Base-by-base conservation (phyloP, 2,329 filamentous ascomycete species). In the Neopestalotiopsis sp. region DNA sequence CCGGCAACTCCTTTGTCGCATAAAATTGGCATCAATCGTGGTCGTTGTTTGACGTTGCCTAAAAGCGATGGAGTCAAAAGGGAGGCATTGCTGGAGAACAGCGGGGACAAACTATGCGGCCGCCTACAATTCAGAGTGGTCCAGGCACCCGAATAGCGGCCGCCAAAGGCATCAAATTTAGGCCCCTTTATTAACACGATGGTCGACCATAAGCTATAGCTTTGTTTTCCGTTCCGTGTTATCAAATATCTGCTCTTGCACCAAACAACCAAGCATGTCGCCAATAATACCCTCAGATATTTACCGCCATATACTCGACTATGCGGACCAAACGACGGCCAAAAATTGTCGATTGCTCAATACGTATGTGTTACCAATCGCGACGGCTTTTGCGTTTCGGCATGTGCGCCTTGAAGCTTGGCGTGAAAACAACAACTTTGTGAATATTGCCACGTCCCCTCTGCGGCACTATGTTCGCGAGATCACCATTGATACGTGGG, bases 401-500 rank as follows among this genome's bases (percentile, higher is more conserved):
- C 67, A 69, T 34, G 38, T 69, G 34, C 65, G 61, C 20, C 49
- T 70, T 2, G 59, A 65, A 14, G 67, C 67, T 5, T 14, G 42
- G 24, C 20, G 38, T 40, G 58, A 66, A 20, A 28, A 58, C 20
- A 1, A 14, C 17, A 40, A 38, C 9, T 67, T 70, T 24, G n/a
- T 69, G 28, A 53, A 63, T 24, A 58, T 70, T 17, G 69, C 67
- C n/a, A 53, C 61, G 30, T 67, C 57, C 17, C 14, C 24, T 9
- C 56, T 70, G 17, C 64, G 67, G 38, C 53, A 14, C 10, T 42
- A 61, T 5, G 69, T 70, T 14, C 63, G 40, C 17, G 69, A 69
- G 61, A 49, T 70, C 61, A 69, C 64, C n/a, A 56, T 70, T 14
- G 58, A 67, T 65, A 45, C 62, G 6, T 68, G 61, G 64, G 40